Base-by-base conservation (phyloP, 768 basidiomycete species). In the Antrodiella citrinella region DNA sequence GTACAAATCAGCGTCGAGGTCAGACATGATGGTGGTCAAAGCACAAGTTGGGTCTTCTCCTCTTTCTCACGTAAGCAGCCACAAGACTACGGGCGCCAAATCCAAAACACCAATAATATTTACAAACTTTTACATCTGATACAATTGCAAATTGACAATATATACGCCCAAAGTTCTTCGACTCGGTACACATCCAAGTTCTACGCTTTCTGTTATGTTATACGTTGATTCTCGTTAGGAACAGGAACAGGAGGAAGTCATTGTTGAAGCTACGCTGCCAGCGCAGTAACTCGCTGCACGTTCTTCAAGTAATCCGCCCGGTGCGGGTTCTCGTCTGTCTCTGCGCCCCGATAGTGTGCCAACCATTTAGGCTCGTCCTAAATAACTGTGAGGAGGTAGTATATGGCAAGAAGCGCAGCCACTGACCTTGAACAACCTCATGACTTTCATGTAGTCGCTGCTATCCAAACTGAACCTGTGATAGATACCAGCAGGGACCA, bases 291-390 rank as follows among this genome's bases (percentile, higher is more conserved):
- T 15, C 7, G 7, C 30, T 44, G 52, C 47, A 85, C 67, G 44
- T 57, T 69, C 56, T 72, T 67, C 51, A 89, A 62, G 59, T 92
- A 91, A 9, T 75, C 70, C 7, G 78, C 21, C 15, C 91, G 72
- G 66, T 75, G 75, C 4, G 72, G 70, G 61, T 90, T 91, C 19
- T 45, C 57, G 38, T 92, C 91, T 0, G 86, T 86, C 19, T 71
- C 72, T 0, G 59, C 50, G 42, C 74, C 69, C 18, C 91, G 78
- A 59, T 86, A 82, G 64, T 89, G 69, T 0, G 91, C 86, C 0
- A 78, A 72, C 92, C 93, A 96, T 64, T 91, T 93, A 12, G 91
- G 91, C 59, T 91, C 90, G 51, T 94, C 91, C 89, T 94, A 4
- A 48, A 15, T 2, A 15, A 4, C 18, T 7, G 26, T 25, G 12